Percentiles rank a stretch among this genome's conserved stretches.
These are phyloP conservation scores for Albifimbria verrucaria DNA, from an alignment of 2,329 filamentous ascomycete genomes.

Conservation along the genomic window DNA sequence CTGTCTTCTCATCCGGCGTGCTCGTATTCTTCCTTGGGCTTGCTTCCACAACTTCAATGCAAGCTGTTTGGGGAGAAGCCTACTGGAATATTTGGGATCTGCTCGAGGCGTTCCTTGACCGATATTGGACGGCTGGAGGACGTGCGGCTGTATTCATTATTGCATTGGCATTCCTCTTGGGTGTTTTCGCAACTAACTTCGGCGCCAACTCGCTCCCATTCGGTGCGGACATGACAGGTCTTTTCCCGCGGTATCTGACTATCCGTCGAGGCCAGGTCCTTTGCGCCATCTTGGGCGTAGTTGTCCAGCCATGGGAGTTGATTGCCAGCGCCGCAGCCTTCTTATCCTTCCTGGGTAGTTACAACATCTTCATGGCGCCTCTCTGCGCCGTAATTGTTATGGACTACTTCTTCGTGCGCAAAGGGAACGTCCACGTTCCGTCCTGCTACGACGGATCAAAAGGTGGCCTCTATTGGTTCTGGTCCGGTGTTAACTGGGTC, in stretches of 20 bases:
- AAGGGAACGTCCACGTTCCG: slow-evolving; percentile 24
- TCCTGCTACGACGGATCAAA: slow-evolving; percentile 25
- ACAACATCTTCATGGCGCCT: slow-evolving; percentile 24
- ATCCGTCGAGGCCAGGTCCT: slow-evolving; percentile 28
- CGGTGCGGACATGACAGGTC: slow-evolving; percentile 28
- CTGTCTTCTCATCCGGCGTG: slow-evolving; percentile 19
- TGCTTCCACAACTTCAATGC: slow-evolving; percentile 26
- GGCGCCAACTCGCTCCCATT: slow-evolving; percentile 29
- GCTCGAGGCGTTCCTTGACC: slow-evolving; percentile 30
- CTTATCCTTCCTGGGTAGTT: slow-evolving; percentile 20
- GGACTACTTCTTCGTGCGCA: slow-evolving; percentile 29
- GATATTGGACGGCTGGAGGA: slow-evolving; percentile 24
- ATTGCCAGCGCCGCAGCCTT: slow-evolving; percentile 18
- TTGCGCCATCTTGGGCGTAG: slow-evolving; percentile 25
- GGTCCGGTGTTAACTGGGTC: slow-evolving; percentile 26
- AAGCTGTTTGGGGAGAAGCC: slow-evolving; percentile 27
- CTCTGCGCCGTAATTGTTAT: slow-evolving; percentile 27
- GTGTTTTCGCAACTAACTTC: slow-evolving; percentile 20
- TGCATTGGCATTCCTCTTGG: slow-evolving; percentile 16
- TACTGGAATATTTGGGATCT: slow-evolving; percentile 34
- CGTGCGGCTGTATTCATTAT: slow-evolving; percentile 28
- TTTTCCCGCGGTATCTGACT: slow-evolving; percentile 26
- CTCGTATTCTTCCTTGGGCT: slow-evolving; percentile 26
- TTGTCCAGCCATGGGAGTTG: slow-evolving; percentile 29
- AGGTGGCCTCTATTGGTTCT: slow-evolving; percentile 28